phyloP scores from a whole-genome alignment of 2,329 filamentous ascomycete species.

The Coniochaeta pulveracea region DNA sequence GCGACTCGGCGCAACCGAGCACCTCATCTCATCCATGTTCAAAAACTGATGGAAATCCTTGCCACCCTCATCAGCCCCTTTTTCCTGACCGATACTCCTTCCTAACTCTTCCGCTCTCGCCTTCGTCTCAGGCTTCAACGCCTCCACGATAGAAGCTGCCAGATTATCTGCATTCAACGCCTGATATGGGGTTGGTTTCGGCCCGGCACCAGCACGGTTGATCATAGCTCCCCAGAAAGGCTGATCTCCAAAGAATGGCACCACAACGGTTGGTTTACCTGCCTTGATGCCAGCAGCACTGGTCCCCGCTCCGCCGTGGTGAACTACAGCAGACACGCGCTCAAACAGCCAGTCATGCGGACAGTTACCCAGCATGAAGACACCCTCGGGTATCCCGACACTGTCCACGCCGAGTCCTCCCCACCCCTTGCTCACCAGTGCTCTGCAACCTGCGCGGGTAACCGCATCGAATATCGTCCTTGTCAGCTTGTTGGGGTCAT shows the following conservation, averaged over 20 bases:
- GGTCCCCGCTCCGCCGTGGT: constrained; percentile 81
- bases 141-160: constrained; percentile 50
- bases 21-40: constrained; percentile 54
- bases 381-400: constrained; percentile 57
- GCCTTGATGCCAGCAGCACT: constrained; percentile 77
- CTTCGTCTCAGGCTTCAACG: constrained; percentile 47
- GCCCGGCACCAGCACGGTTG: constrained; percentile 59
- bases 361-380: constrained; percentile 76
- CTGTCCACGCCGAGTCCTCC: constrained; percentile 68
- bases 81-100: constrained; percentile 53
- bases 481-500: constrained; percentile 62
- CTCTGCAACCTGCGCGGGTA: constrained; percentile 55
- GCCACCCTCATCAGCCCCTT: constrained; percentile 44
- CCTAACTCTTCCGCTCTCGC: constrained; percentile 47
- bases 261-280: constrained; percentile 69
- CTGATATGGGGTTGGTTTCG: constrained; percentile 57
- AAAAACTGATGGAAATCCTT: constrained; percentile 63
- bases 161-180: constrained; percentile 55
- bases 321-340: constrained; percentile 69
- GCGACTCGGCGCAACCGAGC: constrained; percentile 54
- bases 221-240: constrained; percentile 77
- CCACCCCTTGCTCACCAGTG: constrained; percentile 81
- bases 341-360: constrained; percentile 88
- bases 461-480: constrained; percentile 62
- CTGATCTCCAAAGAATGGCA: constrained; percentile 82